These are phyloP conservation scores for Aspergillus sclerotiicarbonarius DNA, from an alignment of 495 filamentous ascomycete genomes.

Conservation along the genomic window DNA sequence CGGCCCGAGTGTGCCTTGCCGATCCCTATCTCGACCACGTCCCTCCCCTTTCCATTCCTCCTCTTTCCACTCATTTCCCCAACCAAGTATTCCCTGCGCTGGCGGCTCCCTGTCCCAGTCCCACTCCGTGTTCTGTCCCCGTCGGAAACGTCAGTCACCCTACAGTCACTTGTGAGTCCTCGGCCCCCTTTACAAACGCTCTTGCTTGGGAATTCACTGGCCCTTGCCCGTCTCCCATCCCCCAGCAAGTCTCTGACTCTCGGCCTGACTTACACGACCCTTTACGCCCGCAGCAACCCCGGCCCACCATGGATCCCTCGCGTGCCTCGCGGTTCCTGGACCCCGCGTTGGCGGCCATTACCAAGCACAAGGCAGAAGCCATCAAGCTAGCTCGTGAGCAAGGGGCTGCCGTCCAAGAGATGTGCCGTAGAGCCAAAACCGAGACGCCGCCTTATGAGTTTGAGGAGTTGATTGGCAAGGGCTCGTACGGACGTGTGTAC, in stretches of 20 bases:
- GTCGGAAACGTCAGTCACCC: too few relatives aligned
- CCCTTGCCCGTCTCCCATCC: background rate
- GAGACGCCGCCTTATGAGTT: constrained; percentile 68
- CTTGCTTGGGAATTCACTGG: too few relatives aligned
- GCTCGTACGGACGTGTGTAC: constrained; percentile 92
- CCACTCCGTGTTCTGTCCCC: too few relatives aligned
- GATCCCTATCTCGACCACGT: too few relatives aligned
- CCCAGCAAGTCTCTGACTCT: background rate
- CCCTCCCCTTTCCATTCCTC: too few relatives aligned
- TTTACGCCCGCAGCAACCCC: background rate
- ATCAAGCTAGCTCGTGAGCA: constrained; percentile 52
- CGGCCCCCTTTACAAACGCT: too few relatives aligned
- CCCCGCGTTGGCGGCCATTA: constrained; percentile 47
- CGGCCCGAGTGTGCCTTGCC: too few relatives aligned
- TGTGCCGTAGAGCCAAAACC: constrained; percentile 46
- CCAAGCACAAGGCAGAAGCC: constrained; percentile 48
- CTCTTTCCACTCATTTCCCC: too few relatives aligned
- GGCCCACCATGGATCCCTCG: constrained; percentile 19
- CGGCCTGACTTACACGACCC: background rate
- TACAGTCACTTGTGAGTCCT: too few relatives aligned
- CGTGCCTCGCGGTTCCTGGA: constrained; percentile 39
- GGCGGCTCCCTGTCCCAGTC: too few relatives aligned
- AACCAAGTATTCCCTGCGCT: too few relatives aligned
- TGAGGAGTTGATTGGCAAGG: constrained; percentile 89
- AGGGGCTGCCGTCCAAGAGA: constrained; percentile 45